These are phyloP conservation scores for Coccinonectria pachysandricola DNA, from an alignment of 2,329 filamentous ascomycete genomes.

Conservation along the genomic window DNA sequence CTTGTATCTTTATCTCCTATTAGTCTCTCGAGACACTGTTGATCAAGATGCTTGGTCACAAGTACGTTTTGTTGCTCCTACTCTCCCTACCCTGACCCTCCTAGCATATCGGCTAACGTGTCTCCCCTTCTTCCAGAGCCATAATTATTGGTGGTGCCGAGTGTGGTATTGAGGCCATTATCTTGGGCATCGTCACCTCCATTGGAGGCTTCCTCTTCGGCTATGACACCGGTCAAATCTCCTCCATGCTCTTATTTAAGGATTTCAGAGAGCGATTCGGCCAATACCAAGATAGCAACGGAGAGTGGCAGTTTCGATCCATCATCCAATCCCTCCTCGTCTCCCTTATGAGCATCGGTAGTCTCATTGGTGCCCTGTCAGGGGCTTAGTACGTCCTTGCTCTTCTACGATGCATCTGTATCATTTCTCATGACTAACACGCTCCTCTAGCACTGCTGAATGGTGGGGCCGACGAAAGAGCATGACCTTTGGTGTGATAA, in stretches of 20 bases:
- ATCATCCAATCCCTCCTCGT: slow-evolving; percentile 42
- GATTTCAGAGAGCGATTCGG: slow-evolving; percentile 50
- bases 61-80: slow-evolving; percentile 5
- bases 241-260: slow-evolving; percentile 36
- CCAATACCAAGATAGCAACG: slow-evolving; percentile 29
- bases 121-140: slow-evolving; percentile 17
- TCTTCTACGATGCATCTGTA: too few species aligned
- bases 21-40: slow-evolving; percentile 6
- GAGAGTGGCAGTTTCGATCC: slow-evolving; percentile 28
- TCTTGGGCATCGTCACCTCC: slow-evolving; percentile 41
- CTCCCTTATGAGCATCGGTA: slow-evolving; percentile 46
- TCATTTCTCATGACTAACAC: too few species aligned
- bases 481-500: slow-evolving; percentile 39
- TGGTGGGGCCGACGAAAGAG: slow-evolving; percentile 47
- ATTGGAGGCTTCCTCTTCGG: slow-evolving; percentile 54
- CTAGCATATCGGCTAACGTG: slow-evolving; percentile 2
- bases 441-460: slow-evolving; percentile 43
- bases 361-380: slow-evolving; percentile 41
- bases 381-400: slow-evolving; percentile 37
- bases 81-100: neutral
- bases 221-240: slow-evolving; percentile 53
- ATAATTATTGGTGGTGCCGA: slow-evolving; percentile 33
- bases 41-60: slow-evolving; percentile 16
- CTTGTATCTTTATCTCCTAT: slow-evolving; percentile 4
- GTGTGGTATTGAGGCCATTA: slow-evolving; percentile 29